These are phyloP conservation scores for Escovopsis sp. DNA, from an alignment of 2,329 filamentous ascomycete genomes.

Conservation along the genomic window DNA sequence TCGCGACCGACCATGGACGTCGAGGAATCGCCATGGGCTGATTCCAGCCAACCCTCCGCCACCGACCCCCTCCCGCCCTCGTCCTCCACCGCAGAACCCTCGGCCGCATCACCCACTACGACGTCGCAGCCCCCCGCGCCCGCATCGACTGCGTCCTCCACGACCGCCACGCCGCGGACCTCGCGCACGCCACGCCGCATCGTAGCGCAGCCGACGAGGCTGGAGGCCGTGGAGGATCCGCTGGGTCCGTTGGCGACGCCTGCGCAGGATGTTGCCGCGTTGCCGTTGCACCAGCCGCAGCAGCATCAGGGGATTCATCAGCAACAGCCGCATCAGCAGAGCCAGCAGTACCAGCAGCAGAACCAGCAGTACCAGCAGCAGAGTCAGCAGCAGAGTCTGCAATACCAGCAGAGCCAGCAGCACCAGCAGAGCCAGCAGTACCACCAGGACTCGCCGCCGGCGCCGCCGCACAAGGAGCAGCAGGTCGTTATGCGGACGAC, in stretches of 20 bases:
- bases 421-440: no score
- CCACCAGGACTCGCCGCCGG: constrained; percentile 44
- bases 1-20: constrained; percentile 26
- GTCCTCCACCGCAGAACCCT: constrained; percentile 18
- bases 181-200: constrained; percentile 43
- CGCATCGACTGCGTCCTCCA: constrained; percentile 6
- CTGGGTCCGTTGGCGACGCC: constrained; percentile 51
- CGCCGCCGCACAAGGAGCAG: constrained; percentile 52
- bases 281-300: no score
- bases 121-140: constrained; percentile 13
- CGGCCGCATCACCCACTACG: constrained; percentile 7
- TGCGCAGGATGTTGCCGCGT: constrained; percentile 29
- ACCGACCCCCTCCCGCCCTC: constrained; percentile 11
- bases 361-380: no score
- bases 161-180: constrained; percentile 22
- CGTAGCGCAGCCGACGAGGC: constrained; percentile 59
- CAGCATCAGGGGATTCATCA: no score
- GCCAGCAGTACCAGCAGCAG: no score
- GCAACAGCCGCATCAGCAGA: no score
- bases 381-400: no score
- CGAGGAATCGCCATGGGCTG: constrained; percentile 39
- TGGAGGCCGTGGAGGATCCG: constrained; percentile 63
- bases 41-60: constrained; percentile 20
- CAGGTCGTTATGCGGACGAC: constrained; percentile 40
- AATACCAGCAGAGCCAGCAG: no score